These are phyloP conservation scores for Piedraia hortae DNA, from an alignment of 2,329 filamentous ascomycete species.

Conservation along the genomic window DNA sequence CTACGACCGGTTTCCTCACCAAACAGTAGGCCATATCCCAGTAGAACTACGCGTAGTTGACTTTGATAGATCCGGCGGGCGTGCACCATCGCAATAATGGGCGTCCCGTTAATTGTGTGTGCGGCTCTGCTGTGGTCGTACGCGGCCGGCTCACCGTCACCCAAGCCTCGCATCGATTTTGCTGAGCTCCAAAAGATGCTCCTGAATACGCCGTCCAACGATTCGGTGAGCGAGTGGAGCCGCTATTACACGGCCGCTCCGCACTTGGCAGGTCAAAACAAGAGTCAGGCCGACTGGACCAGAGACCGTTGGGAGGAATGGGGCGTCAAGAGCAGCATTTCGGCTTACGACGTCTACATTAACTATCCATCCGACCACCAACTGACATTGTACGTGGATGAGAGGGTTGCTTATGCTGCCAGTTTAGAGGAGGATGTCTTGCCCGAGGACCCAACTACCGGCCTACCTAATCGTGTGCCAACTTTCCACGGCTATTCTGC, in stretches of 20 bases:
- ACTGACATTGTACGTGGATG: constrained; percentile 17
- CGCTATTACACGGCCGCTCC: constrained; percentile 23
- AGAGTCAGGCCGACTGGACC: constrained; percentile 25
- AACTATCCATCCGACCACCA: constrained; percentile 23
- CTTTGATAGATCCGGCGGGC: constrained; percentile 27
- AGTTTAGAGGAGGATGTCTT: constrained; percentile 62
- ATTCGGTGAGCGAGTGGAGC: constrained; percentile 23
- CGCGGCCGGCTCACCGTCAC: no score
- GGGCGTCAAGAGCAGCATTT: constrained; percentile 19
- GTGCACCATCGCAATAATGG: constrained; percentile 29
- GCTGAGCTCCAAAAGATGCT: constrained; percentile 28
- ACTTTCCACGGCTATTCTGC: constrained; percentile 92
- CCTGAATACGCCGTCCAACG: constrained; percentile 24
- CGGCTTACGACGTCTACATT: constrained; percentile 24
- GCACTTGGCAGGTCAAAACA: constrained; percentile 24
- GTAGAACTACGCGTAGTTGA: constrained; percentile 1
- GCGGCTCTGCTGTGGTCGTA: constrained; percentile 15
- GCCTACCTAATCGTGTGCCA: constrained; percentile 44
- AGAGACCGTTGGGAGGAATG: constrained; percentile 22
- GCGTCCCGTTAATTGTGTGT: constrained; percentile 15
- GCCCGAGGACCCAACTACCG: constrained; percentile 54
- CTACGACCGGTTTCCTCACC: constrained; percentile 23
- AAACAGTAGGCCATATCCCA: constrained; percentile 5
- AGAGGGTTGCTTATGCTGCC: constrained; percentile 21
- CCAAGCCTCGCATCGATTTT: constrained; percentile 25